These are phyloP conservation scores for Mytilinidion resinicola DNA, from an alignment of 495 filamentous ascomycete species.

Conservation along the genomic window DNA sequence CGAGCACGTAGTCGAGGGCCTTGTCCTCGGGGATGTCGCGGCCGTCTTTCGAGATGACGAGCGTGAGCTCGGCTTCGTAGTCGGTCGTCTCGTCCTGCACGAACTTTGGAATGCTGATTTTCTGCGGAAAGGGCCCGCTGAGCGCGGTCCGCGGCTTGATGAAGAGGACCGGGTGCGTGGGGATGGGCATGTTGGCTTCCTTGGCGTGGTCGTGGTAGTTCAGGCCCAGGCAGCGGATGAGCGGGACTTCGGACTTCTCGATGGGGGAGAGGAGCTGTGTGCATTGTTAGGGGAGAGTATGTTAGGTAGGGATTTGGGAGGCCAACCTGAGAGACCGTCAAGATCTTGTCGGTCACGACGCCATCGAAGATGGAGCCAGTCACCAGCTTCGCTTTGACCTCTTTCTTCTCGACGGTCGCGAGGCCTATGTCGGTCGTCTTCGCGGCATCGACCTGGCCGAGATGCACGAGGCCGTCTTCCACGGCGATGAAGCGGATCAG, in stretches of 20 bases:
- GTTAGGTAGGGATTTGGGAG: no score
- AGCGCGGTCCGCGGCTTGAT: conserved; percentile 44
- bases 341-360: not conserved
- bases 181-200: conserved; percentile 40
- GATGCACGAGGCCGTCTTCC: not conserved
- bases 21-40: conserved; percentile 39
- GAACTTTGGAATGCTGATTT: conserved; percentile 38
- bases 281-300: no score
- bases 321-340: not conserved
- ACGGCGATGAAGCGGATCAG: not conserved
- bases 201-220: conserved; percentile 43
- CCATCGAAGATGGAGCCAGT: not conserved
- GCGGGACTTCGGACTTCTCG: not conserved
- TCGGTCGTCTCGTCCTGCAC: conserved; percentile 46
- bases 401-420: not conserved
- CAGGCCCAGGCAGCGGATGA: conserved; percentile 44
- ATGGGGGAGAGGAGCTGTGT: not conserved
- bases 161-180: conserved; percentile 40
- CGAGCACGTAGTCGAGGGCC: conserved; percentile 41
- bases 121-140: conserved; percentile 30
- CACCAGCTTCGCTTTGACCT: not conserved
- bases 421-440: not conserved
- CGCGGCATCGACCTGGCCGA: not conserved
- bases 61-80: conserved; percentile 43
- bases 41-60: conserved; percentile 40